Conservation (phyloP, 2,329 filamentous ascomycete species). For the Pyrenochaeta sp. region DNA sequence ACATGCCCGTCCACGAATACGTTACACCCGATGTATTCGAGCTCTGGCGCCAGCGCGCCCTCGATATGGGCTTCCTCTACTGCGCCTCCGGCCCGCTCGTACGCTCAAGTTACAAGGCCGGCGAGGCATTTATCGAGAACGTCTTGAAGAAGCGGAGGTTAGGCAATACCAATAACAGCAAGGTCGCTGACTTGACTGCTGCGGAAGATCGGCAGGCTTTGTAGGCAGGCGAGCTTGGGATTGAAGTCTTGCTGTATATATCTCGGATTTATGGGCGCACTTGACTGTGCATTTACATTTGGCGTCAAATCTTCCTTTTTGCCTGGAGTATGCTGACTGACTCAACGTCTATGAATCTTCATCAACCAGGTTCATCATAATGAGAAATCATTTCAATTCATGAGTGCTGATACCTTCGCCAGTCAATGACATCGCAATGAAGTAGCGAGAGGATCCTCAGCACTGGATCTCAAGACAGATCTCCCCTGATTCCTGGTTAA, state of each 20-base stretch:
- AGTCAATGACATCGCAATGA: too few species aligned
- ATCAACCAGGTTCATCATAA: not conserved
- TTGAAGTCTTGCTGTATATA: not conserved
- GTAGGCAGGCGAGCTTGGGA: not conserved
- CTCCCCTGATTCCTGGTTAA: too few species aligned
- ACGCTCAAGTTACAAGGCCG: constrained; percentile 95
- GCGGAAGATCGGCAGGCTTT: constrained; percentile 3
- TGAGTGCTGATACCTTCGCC: too few species aligned
- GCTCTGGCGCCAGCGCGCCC: constrained; percentile 84
- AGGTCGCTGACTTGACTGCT: constrained; percentile 16
- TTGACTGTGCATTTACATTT: not conserved
- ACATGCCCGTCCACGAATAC: constrained; percentile 97
- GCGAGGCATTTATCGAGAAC: constrained; percentile 98
- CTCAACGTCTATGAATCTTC: not conserved
- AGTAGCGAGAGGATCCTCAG: too few species aligned
- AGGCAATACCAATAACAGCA: constrained; percentile 15
- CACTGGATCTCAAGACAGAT: too few species aligned
- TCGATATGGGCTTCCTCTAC: constrained; percentile 97
- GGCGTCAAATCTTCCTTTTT: too few species aligned
- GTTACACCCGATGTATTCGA: constrained; percentile 92
- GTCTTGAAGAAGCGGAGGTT: constrained; percentile 76
- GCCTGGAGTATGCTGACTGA: too few species aligned
- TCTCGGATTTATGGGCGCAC: not conserved
- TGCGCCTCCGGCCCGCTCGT: constrained; percentile 93
- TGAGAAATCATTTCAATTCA: not conserved